Base-by-base conservation (phyloP, 2,329 filamentous ascomycete genomes). In the Fusarium anguioides region DNA sequence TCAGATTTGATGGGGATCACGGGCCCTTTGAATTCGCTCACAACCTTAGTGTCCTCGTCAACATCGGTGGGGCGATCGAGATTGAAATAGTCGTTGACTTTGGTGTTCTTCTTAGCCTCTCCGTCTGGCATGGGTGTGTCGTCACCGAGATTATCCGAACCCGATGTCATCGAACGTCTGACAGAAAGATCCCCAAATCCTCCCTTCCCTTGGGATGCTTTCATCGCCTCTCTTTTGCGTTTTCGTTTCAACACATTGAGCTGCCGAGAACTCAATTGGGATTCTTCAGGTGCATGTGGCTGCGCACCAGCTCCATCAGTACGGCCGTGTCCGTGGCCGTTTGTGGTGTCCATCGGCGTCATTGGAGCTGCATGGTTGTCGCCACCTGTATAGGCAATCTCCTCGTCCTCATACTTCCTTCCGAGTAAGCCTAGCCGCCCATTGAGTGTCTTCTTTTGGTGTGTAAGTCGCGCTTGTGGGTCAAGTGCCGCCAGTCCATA, bases 161-260 rank as follows among this genome's bases (percentile, higher is more conserved):
- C 83, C 17, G 82, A 84, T 62, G 82, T 90, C 73, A 85, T 88
- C 53, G 82, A 86, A 37, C 88, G 84, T 46, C 91, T 85, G 11
- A 89, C 80, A 1, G 93, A 92, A 50, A 99, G 84, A 76, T 99
- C 96, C 42, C 97, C 94, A 45, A 97, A 91, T 1, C 92, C 90
- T 51, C 93, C 90, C 77, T 97, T 98, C 68, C 91, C 95, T 57
- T 94, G 86, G 0, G 86, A 93, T 50, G 95, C 93, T 73, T 93
- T 91, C 77, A 96, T 93, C 5, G 94, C 90, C 71, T 96, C 93
- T 72, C 91, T 89, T 80, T 98, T 99, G 40, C 94, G 89, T 76
- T 98, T 97, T 40, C 96, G 88, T 79, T 98, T 98, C 11, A 99
- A 81, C 50, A 96, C 93, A 74, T 99, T 99, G 20, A 97, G 87